Percentiles rank a stretch among this genome's conserved stretches.
phyloP scores from a whole-genome alignment of 371 early-diverging fungal genomes.

The Syncephalastrum racemosum region DNA sequence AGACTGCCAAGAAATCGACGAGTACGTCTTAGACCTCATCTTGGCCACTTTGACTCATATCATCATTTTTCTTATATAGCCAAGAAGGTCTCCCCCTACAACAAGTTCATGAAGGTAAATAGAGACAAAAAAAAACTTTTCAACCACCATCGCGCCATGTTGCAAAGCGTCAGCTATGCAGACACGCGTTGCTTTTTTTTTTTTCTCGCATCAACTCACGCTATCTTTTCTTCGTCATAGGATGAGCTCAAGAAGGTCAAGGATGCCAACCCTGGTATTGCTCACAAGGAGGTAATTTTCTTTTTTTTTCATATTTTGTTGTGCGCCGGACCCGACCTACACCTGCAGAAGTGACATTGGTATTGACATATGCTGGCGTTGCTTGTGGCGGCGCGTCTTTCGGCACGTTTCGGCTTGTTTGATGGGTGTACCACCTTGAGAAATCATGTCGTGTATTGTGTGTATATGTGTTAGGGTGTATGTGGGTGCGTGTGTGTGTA shows the following conservation, averaged over 20 bases:
- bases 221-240: constrained; percentile 17
- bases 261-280: constrained; percentile 52
- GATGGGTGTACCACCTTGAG: constrained; percentile 1
- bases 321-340: background rate
- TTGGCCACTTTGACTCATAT: constrained; percentile 4
- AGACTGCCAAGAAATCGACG: constrained; percentile 20
- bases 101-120: constrained; percentile 67
- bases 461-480: constrained; percentile 6
- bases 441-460: background rate
- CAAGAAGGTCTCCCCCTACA: constrained; percentile 55
- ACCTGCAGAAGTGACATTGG: background rate
- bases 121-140: background rate
- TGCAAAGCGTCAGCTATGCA: background rate
- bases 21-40: constrained; percentile 15
- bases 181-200: background rate
- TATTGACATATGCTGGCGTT: no score
- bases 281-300: constrained; percentile 59
- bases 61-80: constrained; percentile 8
- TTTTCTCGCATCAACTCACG: background rate
- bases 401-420: no score
- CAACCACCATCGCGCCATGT: background rate
- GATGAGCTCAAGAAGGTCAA: constrained; percentile 67
- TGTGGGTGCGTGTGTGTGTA: background rate
- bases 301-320: constrained; percentile 11
- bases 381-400: constrained; percentile 8